Percentiles rank a stretch among this genome's conserved stretches.
Evolutionary conservation across 768 basidiomycete genomes (phyloP).

Genomic region (Termitomyces sp.): DNA sequence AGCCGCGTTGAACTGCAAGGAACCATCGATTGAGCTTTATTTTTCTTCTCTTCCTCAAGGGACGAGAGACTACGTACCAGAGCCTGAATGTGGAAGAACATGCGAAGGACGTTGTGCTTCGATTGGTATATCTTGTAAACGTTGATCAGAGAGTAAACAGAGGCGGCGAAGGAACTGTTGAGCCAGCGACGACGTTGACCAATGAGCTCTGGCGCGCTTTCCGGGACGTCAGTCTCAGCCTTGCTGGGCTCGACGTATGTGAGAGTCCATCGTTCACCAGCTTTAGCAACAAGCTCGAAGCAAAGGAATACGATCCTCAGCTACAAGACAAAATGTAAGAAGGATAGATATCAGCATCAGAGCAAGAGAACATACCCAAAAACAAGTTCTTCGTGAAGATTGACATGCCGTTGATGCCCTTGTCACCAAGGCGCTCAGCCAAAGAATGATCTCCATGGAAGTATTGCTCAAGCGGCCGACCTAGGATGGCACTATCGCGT

Average conservation of each 20-base stretch:
- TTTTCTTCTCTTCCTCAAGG: neutral
- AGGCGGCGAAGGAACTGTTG: conserved; percentile 93
- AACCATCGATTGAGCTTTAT: neutral
- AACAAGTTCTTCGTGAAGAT: conserved; percentile 92
- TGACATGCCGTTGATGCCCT: conserved; percentile 95
- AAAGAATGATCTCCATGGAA: conserved; percentile 87
- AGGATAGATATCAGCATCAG: neutral
- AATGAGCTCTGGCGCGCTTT: conserved; percentile 85
- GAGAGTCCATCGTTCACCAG: conserved; percentile 80
- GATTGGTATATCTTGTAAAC: conserved; percentile 87
- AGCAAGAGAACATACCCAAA: conserved; percentile 27
- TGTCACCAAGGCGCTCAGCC: conserved; percentile 85
- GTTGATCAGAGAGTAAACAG: conserved; percentile 85
- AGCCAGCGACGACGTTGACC: conserved; percentile 95
- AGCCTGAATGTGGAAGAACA: conserved; percentile 95
- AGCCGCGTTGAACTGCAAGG: conserved; percentile 71
- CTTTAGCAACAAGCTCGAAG: conserved; percentile 95
- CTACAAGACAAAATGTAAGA: conserved; percentile 24
- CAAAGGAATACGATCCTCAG: conserved; percentile 96
- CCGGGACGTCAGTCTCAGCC: conserved; percentile 95
- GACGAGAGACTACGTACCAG: conserved; percentile 45
- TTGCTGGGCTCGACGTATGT: conserved; percentile 91
- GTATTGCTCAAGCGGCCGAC: conserved; percentile 81
- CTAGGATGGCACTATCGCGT: conserved; percentile 70
- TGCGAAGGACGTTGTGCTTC: conserved; percentile 79